A percentile compares a stretch with the other conserved stretches of the same genome.
Evolutionary conservation across 257 asterid species (phyloP).

Genomic region (Ophiorrhiza pumila): DNA sequence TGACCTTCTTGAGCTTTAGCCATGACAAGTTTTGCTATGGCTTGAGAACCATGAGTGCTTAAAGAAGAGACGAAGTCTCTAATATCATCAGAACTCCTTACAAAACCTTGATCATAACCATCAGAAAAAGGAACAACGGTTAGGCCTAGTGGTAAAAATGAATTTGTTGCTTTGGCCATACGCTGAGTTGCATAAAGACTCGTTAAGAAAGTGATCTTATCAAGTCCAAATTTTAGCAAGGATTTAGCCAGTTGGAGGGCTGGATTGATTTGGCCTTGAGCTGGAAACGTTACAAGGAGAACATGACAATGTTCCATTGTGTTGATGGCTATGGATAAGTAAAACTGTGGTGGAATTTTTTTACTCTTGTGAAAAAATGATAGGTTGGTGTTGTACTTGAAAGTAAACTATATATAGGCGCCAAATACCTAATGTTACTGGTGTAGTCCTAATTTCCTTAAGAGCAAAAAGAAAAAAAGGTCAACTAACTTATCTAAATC

Average conservation of each 20-base stretch:
- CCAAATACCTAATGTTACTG: too few species aligned
- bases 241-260: constrained; percentile 16
- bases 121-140: background rate
- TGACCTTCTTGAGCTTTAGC: background rate
- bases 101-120: background rate
- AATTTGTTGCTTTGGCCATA: background rate
- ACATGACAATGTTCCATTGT: constrained; percentile 9
- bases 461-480: too few species aligned
- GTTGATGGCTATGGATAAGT: too few species aligned
- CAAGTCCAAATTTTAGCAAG: constrained; percentile 7
- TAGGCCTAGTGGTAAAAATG: background rate
- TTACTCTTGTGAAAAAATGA: too few species aligned
- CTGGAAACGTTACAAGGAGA: constrained; percentile 25
- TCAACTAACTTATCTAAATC: too few species aligned
- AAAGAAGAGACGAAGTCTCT: background rate
- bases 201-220: constrained; percentile 15
- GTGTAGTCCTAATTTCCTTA: too few species aligned
- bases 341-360: too few species aligned
- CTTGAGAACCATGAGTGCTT: background rate
- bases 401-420: too few species aligned
- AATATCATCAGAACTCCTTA: background rate
- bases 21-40: background rate
- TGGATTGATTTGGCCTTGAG: constrained; percentile 32
- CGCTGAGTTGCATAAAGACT: background rate
- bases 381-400: too few species aligned